Evolutionary conservation across 2,329 filamentous ascomycete genomes (phyloP), one percentile per base, ranked within the genome.

Genomic region (Fusarium luffae): DNA sequence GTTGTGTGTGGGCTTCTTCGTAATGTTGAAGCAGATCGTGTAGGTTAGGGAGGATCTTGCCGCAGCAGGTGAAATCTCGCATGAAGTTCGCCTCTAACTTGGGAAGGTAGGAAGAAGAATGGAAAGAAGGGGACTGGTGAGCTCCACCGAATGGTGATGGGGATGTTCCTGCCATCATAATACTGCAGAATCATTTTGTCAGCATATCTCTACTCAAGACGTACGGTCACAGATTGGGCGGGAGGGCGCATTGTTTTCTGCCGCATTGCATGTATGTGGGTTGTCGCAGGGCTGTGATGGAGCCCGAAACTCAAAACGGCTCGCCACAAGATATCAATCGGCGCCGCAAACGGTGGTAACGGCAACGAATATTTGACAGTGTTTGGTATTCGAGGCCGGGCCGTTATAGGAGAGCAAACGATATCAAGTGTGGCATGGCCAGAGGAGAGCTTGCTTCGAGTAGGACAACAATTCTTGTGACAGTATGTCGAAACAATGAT

Each of bases 11-110:
- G 58, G 92, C 89, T 81, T 98, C 95, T 81, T 99, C 96, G 78
- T 98, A 99, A 80, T 99, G 96, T 78, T 97, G 94, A 48, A 99
- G 85, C 48, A 99, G 86, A 77, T 98, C 96, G 82, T 99, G 96
- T 73, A 99, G 88, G 52, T 94, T 97, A 25, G 94, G 92, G 72
- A 98, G 87, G 32, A 91, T 95, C 75, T 93, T 88, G 75, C 94
- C 94, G 82, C 96, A 99, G 83, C 96, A 99, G 54, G 92, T 92
- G 82, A 98, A 98, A 82, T 98, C 94, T 80, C 92, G 92, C 93
- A 98, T 97, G 80, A 98, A 99, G 77, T 95, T 96, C 66, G 95
- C 95, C 81, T 99, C 96, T 77, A 98, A 89, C 80, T 97, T 98
- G 12, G 94, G 95, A 3, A 98, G 88, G 78, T 98, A 98, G 27